These are phyloP conservation scores for Candida sonorensis DNA, from an alignment of 805 yeast genomes.

Conservation along the genomic window DNA sequence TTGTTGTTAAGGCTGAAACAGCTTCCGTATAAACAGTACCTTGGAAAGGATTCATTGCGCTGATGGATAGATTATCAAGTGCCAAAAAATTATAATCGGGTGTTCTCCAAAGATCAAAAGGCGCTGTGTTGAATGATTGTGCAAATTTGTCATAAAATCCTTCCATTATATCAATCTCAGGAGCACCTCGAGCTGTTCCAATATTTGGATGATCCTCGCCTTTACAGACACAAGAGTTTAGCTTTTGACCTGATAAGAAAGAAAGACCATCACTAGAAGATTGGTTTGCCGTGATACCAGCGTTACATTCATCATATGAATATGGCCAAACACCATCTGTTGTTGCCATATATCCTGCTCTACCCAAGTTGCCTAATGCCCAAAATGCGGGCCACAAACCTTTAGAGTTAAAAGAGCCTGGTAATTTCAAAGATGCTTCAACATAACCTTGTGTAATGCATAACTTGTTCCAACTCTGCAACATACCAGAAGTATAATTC, in stretches of 20 bases:
- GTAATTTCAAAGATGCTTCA: conserved; percentile 65
- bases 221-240: conserved; percentile 65
- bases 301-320: conserved; percentile 70
- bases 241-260: conserved; percentile 68
- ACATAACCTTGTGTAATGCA: conserved; percentile 73
- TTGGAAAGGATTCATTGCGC: conserved; percentile 31
- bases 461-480: conserved; percentile 81
- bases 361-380: conserved; percentile 79
- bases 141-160: conserved; percentile 31
- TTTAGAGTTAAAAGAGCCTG: conserved; percentile 60
- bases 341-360: conserved; percentile 74
- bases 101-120: conserved; percentile 36
- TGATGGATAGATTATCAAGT: conserved; percentile 23
- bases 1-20: conserved; percentile 29
- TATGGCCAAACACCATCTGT: conserved; percentile 91
- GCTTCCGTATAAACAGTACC: conserved; percentile 37
- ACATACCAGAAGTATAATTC: conserved; percentile 76
- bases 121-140: conserved; percentile 38
- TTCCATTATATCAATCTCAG: conserved; percentile 82
- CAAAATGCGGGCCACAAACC: conserved; percentile 91
- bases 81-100: conserved; percentile 32
- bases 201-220: conserved; percentile 75
- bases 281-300: conserved; percentile 85
- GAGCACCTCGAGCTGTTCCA: conserved; percentile 81
- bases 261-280: conserved; percentile 75